Conservation (phyloP, 169 alveolate genomes). For the Eimeria falciformis region DNA sequence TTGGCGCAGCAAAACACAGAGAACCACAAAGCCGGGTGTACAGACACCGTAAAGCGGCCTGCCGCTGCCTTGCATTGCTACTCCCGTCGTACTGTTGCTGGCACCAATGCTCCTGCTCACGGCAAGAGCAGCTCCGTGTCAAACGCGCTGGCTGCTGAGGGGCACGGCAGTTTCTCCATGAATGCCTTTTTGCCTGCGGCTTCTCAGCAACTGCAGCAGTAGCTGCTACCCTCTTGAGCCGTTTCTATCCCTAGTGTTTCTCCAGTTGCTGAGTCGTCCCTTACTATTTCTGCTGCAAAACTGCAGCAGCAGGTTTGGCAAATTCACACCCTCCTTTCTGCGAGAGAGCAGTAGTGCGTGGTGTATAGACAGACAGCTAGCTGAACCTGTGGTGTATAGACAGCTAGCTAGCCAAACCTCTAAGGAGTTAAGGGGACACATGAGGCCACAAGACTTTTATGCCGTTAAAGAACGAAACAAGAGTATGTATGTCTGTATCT, state of each 20-base stretch:
- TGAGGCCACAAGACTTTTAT: too few relatives aligned
- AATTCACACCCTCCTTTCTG: background rate
- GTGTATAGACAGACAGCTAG: background rate
- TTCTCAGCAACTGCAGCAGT: background rate
- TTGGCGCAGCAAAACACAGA: background rate
- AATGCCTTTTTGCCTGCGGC: too few relatives aligned
- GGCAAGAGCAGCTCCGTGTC: too few relatives aligned
- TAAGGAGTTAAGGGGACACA: too few relatives aligned
- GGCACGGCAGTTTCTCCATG: too few relatives aligned
- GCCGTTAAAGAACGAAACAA: too few relatives aligned
- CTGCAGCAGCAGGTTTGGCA: background rate
- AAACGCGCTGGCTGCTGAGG: too few relatives aligned
- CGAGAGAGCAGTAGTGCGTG: background rate
- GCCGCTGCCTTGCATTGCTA: background rate
- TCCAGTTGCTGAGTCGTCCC: background rate
- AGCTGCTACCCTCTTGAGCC: background rate
- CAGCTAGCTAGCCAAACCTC: background rate
- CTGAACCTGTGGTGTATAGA: background rate
- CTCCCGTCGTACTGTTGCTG: too few relatives aligned
- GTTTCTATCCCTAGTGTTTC: background rate
- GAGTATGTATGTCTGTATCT: too few relatives aligned
- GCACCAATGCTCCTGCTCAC: too few relatives aligned
- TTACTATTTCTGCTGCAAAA: background rate
- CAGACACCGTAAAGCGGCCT: background rate
- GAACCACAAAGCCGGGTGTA: background rate